Percentiles rank a stretch among this genome's conserved stretches.
Conservation (phyloP, 2,329 filamentous ascomycete genomes). For the Penicillium crustosum region DNA sequence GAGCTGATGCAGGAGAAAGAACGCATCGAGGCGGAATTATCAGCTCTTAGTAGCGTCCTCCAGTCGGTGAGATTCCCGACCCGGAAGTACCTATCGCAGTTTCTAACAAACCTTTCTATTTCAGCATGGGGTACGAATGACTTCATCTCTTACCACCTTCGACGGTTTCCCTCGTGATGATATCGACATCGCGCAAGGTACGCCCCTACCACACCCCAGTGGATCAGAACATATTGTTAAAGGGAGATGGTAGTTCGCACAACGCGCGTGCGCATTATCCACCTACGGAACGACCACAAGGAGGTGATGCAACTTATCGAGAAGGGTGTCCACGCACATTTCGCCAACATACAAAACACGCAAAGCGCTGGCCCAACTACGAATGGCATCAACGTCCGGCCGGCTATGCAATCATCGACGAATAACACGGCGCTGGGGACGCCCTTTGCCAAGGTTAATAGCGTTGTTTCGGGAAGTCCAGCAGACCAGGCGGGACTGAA, state of each 20-base stretch:
- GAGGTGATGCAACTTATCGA: constrained; percentile 81
- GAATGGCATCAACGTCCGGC: constrained; percentile 22
- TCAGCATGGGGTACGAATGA: constrained; percentile 94
- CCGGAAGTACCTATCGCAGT: not conserved
- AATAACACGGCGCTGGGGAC: constrained; percentile 49
- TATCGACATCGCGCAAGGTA: constrained; percentile 93
- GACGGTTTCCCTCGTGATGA: constrained; percentile 93
- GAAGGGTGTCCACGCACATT: constrained; percentile 82
- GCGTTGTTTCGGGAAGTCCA: constrained; percentile 73
- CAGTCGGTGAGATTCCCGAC: constrained; percentile 65
- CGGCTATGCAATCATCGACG: constrained; percentile 24
- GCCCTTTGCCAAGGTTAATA: constrained; percentile 88
- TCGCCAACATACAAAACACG: constrained; percentile 66
- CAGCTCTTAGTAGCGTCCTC: constrained; percentile 79
- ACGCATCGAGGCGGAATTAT: constrained; percentile 79
- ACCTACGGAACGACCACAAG: constrained; percentile 90
- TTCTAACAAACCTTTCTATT: constrained; percentile 19
- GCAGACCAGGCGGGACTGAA: constrained; percentile 79
- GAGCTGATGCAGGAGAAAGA: constrained; percentile 85
- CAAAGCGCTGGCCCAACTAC: constrained; percentile 40
- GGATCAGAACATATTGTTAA: constrained; percentile 15
- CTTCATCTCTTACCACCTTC: constrained; percentile 77
- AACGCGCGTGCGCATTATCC: constrained; percentile 86
- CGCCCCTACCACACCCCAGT: constrained; percentile 20
- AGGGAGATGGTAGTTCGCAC: constrained; percentile 67